Evolutionary conservation across 495 filamentous ascomycete species (phyloP).

Genomic region (Trichoderma asperelloides): DNA sequence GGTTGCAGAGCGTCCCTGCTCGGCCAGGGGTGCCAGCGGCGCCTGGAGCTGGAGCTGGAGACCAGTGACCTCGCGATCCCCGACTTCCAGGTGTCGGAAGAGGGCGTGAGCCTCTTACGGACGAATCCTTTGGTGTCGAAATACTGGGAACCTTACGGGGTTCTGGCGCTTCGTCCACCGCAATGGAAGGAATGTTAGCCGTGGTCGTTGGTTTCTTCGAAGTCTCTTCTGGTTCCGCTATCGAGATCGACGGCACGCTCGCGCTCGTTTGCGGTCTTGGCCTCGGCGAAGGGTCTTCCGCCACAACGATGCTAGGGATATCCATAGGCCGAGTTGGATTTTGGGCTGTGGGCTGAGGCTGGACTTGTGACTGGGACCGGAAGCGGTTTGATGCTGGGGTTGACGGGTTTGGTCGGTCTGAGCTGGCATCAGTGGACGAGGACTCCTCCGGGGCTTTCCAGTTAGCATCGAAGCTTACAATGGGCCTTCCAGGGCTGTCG

Average conservation of each 20-base stretch:
- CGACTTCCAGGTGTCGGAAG: neutral
- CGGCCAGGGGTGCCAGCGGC: constrained; percentile 30
- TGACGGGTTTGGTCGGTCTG: constrained; percentile 34
- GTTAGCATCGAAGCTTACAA: constrained; percentile 81
- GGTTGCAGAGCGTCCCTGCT: constrained; percentile 70
- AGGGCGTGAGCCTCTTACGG: neutral
- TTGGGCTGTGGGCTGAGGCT: constrained; percentile 4
- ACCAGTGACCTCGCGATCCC: constrained; percentile 35
- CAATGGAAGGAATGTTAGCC: constrained; percentile 18
- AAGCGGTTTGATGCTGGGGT: constrained; percentile 16
- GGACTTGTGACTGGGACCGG: constrained; percentile 12
- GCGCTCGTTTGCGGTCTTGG: constrained; percentile 19
- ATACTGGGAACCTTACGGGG: constrained; percentile 36
- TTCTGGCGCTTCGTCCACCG: constrained; percentile 13
- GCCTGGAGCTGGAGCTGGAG: constrained; percentile 26
- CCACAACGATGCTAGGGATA: constrained; percentile 55
- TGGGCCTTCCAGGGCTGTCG: constrained; percentile 73
- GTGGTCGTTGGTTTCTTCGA: neutral
- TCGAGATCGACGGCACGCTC: constrained; percentile 9
- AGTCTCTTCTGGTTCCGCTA: constrained; percentile 6
- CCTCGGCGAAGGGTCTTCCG: constrained; percentile 32
- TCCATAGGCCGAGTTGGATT: neutral
- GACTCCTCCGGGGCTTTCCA: constrained; percentile 62
- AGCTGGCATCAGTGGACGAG: constrained; percentile 37
- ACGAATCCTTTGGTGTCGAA: constrained; percentile 30